phyloP scores from a whole-genome alignment of 148 eudicot genomes.

The Rhododendron mucronatum region DNA sequence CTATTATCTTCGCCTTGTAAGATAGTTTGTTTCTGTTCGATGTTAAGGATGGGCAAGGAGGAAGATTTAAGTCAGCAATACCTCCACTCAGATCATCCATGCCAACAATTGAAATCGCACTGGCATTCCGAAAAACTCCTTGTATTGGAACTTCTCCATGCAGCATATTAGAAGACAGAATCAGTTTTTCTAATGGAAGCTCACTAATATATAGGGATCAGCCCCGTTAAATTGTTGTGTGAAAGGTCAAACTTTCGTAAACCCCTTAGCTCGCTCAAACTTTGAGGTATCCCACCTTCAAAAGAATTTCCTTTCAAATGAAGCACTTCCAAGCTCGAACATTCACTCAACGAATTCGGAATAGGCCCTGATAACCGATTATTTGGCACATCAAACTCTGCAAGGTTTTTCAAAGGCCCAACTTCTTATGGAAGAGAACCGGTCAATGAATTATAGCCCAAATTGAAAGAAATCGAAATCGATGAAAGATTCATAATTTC shows the following conservation, averaged over 20 bases:
- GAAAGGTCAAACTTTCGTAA: background rate
- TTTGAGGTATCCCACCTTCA: background rate
- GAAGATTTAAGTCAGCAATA: background rate
- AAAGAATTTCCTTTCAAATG: background rate
- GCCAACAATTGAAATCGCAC: background rate
- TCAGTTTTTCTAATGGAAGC: background rate
- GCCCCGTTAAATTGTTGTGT: background rate
- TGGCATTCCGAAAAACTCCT: background rate
- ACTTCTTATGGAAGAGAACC: background rate
- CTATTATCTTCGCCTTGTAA: background rate
- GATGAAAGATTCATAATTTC: background rate
- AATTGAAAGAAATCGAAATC: background rate
- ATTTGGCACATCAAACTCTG: background rate
- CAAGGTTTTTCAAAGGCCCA: background rate
- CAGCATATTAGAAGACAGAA: background rate
- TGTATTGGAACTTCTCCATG: background rate
- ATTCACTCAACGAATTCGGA: background rate
- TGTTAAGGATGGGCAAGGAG: background rate
- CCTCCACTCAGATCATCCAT: background rate
- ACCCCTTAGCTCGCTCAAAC: background rate
- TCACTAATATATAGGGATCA: background rate
- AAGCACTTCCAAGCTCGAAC: background rate
- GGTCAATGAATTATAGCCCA: no score
- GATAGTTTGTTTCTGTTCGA: background rate
- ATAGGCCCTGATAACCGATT: background rate